Base-by-base conservation (phyloP, 2,329 filamentous ascomycete genomes). In the Atkinsonella texensis region DNA sequence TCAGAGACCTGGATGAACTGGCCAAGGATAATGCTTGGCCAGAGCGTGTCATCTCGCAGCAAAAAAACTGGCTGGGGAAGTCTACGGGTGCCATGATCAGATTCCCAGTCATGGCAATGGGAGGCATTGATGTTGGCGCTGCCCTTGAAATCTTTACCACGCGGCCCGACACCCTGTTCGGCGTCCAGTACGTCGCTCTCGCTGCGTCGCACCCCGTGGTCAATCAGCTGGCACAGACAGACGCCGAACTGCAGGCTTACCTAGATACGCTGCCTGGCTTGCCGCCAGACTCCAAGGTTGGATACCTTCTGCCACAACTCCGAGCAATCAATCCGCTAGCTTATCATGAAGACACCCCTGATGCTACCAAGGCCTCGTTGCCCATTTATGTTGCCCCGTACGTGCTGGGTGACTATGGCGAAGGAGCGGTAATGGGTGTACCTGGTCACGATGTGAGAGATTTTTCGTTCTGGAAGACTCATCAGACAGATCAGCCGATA, bases 381-480 rank as follows among this genome's bases (percentile, higher is more conserved):
- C 88, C 89, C 1, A 74, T 95, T 5, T 95, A 85, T 60, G 85
- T 87, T 20, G 87, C 89, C 10, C 84, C 88, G 0, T 95, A 95
- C 62, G 89, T 95, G 11, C 73, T 94, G 5, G 85, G 84, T 28
- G 86, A 89, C 61, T 93, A 94, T 58, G 88, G 89, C 15, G 85
- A 89, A 57, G 89, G 89, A 1, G 89, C 89, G 10, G 85, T 95
- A 2, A 95, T 95, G 89, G 89, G 89, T 43, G 89, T 95, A 8
- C 89, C 89, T 0, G 89, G 83, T 2, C 89, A 95, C 62, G 89
- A 95, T 65, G 63, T 75, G 4, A 78, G 88, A 49, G 89, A 95
- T 59, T 74, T 86, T 65, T 77, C 79, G 1, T 95, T 95, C 64
- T 95, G 88, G 85, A 81, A 76, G 58, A 73, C 82, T 53, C 88